Evolutionary conservation across 345 rosid species (phyloP), one percentile per base, ranked within the genome.

Genomic region (Aegle marmelos): DNA sequence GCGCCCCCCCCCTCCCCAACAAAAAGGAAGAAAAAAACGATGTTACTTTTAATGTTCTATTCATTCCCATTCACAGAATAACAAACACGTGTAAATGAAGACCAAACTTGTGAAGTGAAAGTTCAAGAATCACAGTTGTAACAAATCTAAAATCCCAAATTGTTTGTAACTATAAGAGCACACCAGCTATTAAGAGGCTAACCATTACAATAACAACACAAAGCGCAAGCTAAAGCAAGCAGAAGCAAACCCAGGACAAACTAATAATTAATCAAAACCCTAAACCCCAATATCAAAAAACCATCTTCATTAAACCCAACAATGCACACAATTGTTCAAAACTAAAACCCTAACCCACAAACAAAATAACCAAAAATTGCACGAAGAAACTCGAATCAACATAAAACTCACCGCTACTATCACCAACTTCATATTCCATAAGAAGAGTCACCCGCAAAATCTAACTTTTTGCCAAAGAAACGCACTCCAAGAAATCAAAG

Each of bases 381-480:
- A 27, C 30, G 13, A 72, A 50, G 76, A 65, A 63, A 19, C 68
- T 8, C 27, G 7, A 30, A 34, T 9, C 4, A 28, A 76, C 30
- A 39, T 28, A 70, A 54, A 80, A 79, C 87, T 81, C 77, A 90
- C 91, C 90, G 70, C 86, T 88, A 79, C 86, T 83, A 68, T 85
- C 86, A 79, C 77, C 75, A 76, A 70, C 83, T 37, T 78, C 89
- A 86, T 83, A 88, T 80, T 76, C 93, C 93, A 87, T 87, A 78
- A 80, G 82, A 78, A 79, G 79, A 67, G 33, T 14, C 50, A 59
- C 66, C 45, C 50, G 34, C 68, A 37, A 67, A 34, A 21, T 33
- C 59, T 33, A 28, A 28, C 63, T 62, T 45, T 34, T 33, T 24
- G 53, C 14, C 22, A 14, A 57, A 34, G 9, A 68, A 68, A 30